Base-by-base conservation (phyloP, 2,329 filamentous ascomycete genomes). In the Diplodia mutila region DNA sequence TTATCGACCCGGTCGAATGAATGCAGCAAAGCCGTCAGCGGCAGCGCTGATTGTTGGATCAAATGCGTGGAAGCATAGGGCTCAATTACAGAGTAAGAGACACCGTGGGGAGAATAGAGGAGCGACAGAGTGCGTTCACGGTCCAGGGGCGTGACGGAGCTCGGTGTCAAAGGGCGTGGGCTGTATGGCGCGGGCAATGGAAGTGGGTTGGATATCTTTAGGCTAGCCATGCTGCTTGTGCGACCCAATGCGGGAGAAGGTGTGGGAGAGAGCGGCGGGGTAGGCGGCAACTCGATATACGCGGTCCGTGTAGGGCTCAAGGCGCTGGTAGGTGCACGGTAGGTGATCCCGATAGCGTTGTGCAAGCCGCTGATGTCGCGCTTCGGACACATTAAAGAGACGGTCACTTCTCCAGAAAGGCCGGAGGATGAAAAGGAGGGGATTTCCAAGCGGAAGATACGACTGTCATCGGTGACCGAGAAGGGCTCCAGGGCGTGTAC, bases 331-430 rank as follows among this genome's bases (percentile, higher is more conserved):
- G 89, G 87, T 23, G 89, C 85, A 21, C 85, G 85, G 74, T 92
- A 93, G 1, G 90, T 93, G 71, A 93, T 90, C 16, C 87, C 90
- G 70, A 92, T 85, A 12, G 89, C 90, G 67, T 87, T 86, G 73
- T 91, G 89, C 0, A 90, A 73, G 3, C 86, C 85, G 8, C 85
- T 86, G 4, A 89, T 72, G 72, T 91, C 88, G 57, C 82, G 77
- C 73, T 85, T 87, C 65, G 89, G 86, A 0, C 85, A 81, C 34
- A 92, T 84, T 75, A 88, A 88, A 1, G 89, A 83, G n/a, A 93
- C 82, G 0, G 89, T 91, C n/a, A 92, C 83, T 78, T 92, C 89
- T 21, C 90, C 90, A 9, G 83, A 80, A 16, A 82, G 78, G 5
- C 86, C 88, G 27, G 82, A 82, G 0, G 83, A 77, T 2, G 83